Evolutionary conservation across 306 rosid genomes (phyloP), one percentile per base, ranked within the genome.

Genomic region (Trifolium subterraneum): DNA sequence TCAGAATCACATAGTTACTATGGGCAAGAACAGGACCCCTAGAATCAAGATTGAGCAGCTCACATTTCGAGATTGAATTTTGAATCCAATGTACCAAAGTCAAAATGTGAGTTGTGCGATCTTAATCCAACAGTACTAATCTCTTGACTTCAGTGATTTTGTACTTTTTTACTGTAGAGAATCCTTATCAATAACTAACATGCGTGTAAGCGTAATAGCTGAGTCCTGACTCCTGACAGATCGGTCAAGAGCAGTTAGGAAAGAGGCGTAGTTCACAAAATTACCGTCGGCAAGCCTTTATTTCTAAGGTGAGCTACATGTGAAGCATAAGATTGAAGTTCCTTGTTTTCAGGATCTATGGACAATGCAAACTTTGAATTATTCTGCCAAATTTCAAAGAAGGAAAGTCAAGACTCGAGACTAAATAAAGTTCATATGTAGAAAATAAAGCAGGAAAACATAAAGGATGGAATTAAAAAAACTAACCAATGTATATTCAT

Each of bases 281-380:
- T 76, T 92, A 94, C 99, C 92, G 96, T 92, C 69, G 99, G 95
- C 81, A 92, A 50, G 79, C 93, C 96, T 80, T 90, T 94, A 83
- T 69, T 83, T 42, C 92, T 82, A 75, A 90, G 89, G 80, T 88
- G 89, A 58, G 86, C 83, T 50, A 94, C 86, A 54, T 82, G 86
- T 48, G 90, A 80, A 47, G 88, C 96, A 83, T 90, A 94, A 52
- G 92, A 90, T 68, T 84, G 89, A 74, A 94, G 96, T 79, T 89
- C 93, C 86, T 88, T 85, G 76, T 94, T 94, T 76, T 81, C 72
- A 12, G 97, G 97, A 76, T 94, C 99, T 74, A 94, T 71, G 35
- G 90, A 90, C 83, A 94, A 81, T 39, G 97, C 97, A 75, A 94
- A 94, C 89, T 90, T 90, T 10, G 92, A 83, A 85, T 92, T 90